A percentile compares a stretch with the other conserved stretches of the same genome.
phyloP scores from a whole-genome alignment of 2,329 filamentous ascomycete genomes.

The Herpotrichia juniperi region DNA sequence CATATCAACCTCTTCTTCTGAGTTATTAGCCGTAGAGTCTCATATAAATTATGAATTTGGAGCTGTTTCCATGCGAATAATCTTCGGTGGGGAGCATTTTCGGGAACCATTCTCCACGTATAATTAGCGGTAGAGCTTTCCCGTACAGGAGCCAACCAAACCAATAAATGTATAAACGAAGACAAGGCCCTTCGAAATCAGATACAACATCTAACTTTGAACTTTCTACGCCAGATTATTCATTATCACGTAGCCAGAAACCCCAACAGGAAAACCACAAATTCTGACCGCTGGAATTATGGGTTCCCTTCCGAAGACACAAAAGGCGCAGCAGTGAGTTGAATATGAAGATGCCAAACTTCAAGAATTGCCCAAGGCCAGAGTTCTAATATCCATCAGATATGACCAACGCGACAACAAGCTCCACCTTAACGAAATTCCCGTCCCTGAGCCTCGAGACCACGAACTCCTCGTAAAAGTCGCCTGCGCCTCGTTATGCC shows the following conservation, averaged over 20 bases:
- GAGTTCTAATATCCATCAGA: conserved; percentile 8
- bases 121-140: conserved; percentile 16
- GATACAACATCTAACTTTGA: no score
- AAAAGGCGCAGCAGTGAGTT: conserved; percentile 35
- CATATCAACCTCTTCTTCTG: no score
- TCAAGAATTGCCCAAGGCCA: background rate
- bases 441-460: conserved; percentile 50
- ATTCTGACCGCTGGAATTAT: background rate
- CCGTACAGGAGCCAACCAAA: conserved; percentile 1
- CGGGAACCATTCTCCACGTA: conserved; percentile 21
- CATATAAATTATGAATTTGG: background rate
- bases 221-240: no score
- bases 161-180: background rate
- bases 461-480: conserved; percentile 51
- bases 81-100: background rate
- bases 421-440: conserved; percentile 51
- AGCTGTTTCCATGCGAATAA: background rate
- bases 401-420: conserved; percentile 43
- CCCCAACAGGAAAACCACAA: background rate
- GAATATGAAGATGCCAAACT: no score
- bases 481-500: conserved; percentile 47
- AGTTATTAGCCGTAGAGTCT: background rate
- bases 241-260: no score
- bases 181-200: background rate
- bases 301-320: conserved; percentile 17